These are phyloP conservation scores for Cordyceps farinosa DNA, from an alignment of 2,329 filamentous ascomycete genomes.

Conservation along the genomic window DNA sequence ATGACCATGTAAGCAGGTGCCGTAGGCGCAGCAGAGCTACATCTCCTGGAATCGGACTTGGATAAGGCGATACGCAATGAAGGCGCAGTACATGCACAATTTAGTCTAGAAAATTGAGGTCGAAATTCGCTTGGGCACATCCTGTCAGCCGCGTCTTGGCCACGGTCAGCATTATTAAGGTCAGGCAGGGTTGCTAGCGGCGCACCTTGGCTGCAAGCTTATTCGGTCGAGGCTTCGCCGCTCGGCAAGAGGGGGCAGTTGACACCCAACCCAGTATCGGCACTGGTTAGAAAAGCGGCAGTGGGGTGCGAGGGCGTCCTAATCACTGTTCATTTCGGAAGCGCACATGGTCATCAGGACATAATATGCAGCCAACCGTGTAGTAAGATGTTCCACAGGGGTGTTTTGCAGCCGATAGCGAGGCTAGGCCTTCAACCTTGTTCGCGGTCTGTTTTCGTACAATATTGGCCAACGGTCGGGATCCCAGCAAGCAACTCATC, in stretches of 20 bases:
- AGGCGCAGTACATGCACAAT: too few relatives aligned
- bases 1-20: too few relatives aligned
- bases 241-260: background rate
- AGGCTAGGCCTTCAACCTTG: background rate
- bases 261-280: constrained; percentile 12
- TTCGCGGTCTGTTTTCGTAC: background rate
- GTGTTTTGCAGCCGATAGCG: background rate
- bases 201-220: background rate
- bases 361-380: background rate
- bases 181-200: background rate
- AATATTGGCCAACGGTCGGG: background rate
- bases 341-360: background rate
- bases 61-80: too few relatives aligned
- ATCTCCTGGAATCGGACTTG: too few relatives aligned
- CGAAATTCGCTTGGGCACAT: background rate
- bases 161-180: constrained; percentile 14
- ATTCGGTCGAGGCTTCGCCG: background rate
- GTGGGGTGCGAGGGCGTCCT: background rate
- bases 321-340: background rate
- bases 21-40: too few relatives aligned
- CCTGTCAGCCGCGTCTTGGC: constrained; percentile 7
- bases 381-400: constrained; percentile 9
- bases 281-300: background rate
- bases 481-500: background rate
- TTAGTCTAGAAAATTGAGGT: background rate